A percentile compares a stretch with the other conserved stretches of the same genome.
Evolutionary conservation across 176 grass and related monocot species (phyloP).

Genomic region (Triticum dicoccoides): DNA sequence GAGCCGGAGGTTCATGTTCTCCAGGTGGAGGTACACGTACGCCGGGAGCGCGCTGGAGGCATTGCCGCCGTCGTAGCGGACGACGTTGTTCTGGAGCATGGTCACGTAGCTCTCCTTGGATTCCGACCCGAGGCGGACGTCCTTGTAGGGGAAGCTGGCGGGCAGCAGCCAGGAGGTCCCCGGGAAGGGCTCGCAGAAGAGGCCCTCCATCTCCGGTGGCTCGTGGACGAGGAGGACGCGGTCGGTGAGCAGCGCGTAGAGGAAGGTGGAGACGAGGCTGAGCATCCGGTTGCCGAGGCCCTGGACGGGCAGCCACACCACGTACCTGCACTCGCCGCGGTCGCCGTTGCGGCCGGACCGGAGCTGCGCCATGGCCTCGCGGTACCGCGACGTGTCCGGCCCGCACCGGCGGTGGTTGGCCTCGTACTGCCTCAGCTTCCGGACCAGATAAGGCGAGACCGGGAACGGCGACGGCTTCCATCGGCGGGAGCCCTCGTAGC

Average conservation of each 20-base stretch:
- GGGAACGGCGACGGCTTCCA: conserved; percentile 50
- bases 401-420: conserved; percentile 67
- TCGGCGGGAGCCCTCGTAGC: conserved; percentile 40
- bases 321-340: conserved; percentile 61
- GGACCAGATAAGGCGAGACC: conserved; percentile 44
- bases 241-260: conserved; percentile 71
- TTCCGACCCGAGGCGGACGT: background rate
- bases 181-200: conserved; percentile 91
- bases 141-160: conserved; percentile 48
- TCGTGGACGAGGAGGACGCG: conserved; percentile 58
- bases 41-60: conserved; percentile 24
- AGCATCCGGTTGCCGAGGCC: conserved; percentile 81
- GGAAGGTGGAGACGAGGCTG: conserved; percentile 64
- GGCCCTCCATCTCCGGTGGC: conserved; percentile 27
- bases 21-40: conserved; percentile 63
- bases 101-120: conserved; percentile 39
- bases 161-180: conserved; percentile 70
- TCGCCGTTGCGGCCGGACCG: conserved; percentile 42
- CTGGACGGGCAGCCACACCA: conserved; percentile 59
- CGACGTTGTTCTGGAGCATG: conserved; percentile 41
- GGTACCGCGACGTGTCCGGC: conserved; percentile 40
- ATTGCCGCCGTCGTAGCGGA: conserved; percentile 7
- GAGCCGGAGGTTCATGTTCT: conserved; percentile 28
- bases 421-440: conserved; percentile 59
- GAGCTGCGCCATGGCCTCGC: conserved; percentile 47